Percentiles rank a stretch among this genome's conserved stretches.
Conservation (phyloP, 179 eudicot genomes). For the Beta macrorhiza region DNA sequence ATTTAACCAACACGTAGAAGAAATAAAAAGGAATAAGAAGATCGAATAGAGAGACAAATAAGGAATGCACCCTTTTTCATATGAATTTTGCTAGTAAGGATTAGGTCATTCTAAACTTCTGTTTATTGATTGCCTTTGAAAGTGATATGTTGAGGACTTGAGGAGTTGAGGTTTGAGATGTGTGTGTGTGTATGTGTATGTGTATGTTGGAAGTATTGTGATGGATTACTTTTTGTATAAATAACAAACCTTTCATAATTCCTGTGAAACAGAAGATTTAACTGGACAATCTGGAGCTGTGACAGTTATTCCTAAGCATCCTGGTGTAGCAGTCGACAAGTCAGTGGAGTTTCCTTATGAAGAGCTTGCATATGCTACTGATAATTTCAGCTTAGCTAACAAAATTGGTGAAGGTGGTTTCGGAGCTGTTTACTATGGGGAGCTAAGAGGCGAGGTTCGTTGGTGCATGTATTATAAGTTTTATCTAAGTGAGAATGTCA, state of each 20-base stretch:
- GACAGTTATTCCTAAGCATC: conserved; percentile 15
- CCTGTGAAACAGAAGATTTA: conserved; percentile 20
- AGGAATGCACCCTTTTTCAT: too few species aligned
- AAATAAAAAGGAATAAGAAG: too few species aligned
- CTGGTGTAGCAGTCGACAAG: conserved; percentile 48
- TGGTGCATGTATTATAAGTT: conserved; percentile 4
- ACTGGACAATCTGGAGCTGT: conserved; percentile 19
- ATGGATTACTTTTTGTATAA: neutral
- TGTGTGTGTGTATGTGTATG: too few species aligned
- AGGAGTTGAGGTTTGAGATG: too few species aligned
- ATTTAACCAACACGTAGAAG: too few species aligned
- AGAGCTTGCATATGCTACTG: conserved; percentile 63
- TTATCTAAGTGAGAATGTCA: neutral
- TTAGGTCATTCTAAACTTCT: too few species aligned
- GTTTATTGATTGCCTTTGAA: too few species aligned
- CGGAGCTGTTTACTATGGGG: conserved; percentile 64
- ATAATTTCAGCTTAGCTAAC: conserved; percentile 49
- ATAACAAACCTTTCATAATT: neutral
- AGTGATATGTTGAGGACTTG: too few species aligned
- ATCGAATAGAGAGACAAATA: too few species aligned
- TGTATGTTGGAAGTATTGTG: neutral
- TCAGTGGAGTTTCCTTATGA: conserved; percentile 61
- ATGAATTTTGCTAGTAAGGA: too few species aligned
- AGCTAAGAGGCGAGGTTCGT: conserved; percentile 70
- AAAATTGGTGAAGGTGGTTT: conserved; percentile 77